Conservation (phyloP, 495 filamentous ascomycete genomes). For the Tuber melanosporum region DNA sequence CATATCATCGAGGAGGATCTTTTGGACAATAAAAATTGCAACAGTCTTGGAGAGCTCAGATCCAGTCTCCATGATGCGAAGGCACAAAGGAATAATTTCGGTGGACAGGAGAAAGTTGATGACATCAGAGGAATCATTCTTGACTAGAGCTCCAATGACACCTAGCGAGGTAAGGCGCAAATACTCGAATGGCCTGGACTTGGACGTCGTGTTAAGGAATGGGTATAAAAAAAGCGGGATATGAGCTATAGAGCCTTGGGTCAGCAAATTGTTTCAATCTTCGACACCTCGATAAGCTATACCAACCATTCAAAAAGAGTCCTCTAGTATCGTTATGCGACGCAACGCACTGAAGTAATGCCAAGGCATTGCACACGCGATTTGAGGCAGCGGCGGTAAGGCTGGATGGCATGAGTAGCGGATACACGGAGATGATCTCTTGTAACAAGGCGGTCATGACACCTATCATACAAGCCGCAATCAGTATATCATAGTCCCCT, state of each 20-base stretch:
- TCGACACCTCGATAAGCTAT: slow-evolving; percentile 13
- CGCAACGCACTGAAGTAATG: slow-evolving; percentile 93
- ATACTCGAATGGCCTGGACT: slow-evolving; percentile 96
- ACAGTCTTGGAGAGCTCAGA: slow-evolving; percentile 98
- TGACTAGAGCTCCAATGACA: slow-evolving; percentile 94
- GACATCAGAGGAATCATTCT: slow-evolving; percentile 97
- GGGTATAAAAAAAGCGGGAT: slow-evolving; percentile 98
- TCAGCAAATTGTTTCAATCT: neutral
- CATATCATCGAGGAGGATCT: slow-evolving; percentile 94
- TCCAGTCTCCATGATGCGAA: slow-evolving; percentile 98
- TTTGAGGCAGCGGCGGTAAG: slow-evolving; percentile 95
- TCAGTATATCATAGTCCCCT: slow-evolving; percentile 7
- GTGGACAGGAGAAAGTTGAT: slow-evolving; percentile 99
- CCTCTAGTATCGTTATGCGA: slow-evolving; percentile 94
- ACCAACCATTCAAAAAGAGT: slow-evolving; percentile 81
- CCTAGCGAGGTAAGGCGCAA: slow-evolving; percentile 95
- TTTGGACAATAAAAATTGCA: slow-evolving; percentile 99
- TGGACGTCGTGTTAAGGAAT: slow-evolving; percentile 97
- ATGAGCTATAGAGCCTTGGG: slow-evolving; percentile 57
- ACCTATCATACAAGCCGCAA: slow-evolving; percentile 50
- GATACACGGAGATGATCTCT: slow-evolving; percentile 98
- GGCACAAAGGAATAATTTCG: slow-evolving; percentile 96
- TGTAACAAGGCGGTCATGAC: slow-evolving; percentile 97
- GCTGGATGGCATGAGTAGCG: slow-evolving; percentile 89
- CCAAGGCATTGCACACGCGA: slow-evolving; percentile 94